Base-by-base conservation (phyloP, 768 basidiomycete species). In the Scleroderma citrinum region DNA sequence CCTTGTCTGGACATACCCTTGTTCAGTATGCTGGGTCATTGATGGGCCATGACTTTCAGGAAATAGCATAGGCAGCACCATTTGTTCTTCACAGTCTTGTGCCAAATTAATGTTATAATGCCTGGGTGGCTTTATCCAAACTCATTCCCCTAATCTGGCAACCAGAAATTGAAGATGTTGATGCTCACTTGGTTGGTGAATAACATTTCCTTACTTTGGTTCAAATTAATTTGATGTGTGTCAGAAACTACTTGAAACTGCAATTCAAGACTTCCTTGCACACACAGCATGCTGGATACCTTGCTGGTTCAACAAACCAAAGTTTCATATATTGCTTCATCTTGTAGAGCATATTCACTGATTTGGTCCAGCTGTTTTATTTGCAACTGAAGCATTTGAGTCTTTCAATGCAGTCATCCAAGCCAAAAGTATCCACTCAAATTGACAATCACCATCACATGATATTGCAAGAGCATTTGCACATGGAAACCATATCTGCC, bases 311-410 rank as follows among this genome's bases (percentile, higher is more conserved):
- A 71, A 69, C 46, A 75, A 76, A 51, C 64, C 71, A 1, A 76
- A 75, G 50, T 73, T 74, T 49, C 73, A 76, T 40, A 56, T 75
- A 32, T 35, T 75, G 6, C 34, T 69, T 1, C 73, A 76, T 51
- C 53, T 76, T 2, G 61, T 63, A 0, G 48, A 50, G 0, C 68
- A 74, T 48, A 69, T 76, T 37, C 46, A 59, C 0, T 55, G 64
- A 0, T 75, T 75, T 62, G 73, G 72, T 0, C 74, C 70, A 13
- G 71, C 72, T 0, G 69, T 71, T 14, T 55, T 71, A 0, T 75
- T 74, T 63, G 68, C 73, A 0, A 76, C 71, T 0, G 73, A 76
- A 46, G 48, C 45, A 0, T 76, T 72, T 50, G 71, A 77, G 54
- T 70, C 70, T 7, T 77, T 67, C 57, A 68, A 68, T 54, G 60